Evolutionary conservation across 2,329 filamentous ascomycete species (phyloP), one percentile per base, ranked within the genome.

Genomic region (Neofusicoccum sp.): DNA sequence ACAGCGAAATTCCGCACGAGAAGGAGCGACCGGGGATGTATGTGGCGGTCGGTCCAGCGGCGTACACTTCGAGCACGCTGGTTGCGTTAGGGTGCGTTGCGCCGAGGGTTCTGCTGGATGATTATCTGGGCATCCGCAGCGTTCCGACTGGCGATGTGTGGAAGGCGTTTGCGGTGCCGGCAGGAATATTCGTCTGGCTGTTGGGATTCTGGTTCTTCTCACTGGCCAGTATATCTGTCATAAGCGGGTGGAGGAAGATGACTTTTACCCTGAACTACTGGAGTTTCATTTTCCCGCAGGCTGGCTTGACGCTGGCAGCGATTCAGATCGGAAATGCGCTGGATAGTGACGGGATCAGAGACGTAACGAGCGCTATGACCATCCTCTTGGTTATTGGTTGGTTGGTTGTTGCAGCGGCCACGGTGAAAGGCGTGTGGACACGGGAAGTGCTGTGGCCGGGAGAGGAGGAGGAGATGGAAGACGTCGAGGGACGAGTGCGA

Each of bases 271-370:
- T 84, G 31, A 79, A 75, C 70, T 89, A 86, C 86, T 88, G 84
- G 81, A 85, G 85, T 5, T 87, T 88, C 72, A 83, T 89, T 37
- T 89, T 89, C 69, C 87, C 87, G 5, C 89, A 89, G 64, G 85
- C 84, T 1, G 87, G 87, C 0, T 83, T 89, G 58, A 85, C 84
- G 1, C 77, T 89, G 43, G 83, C 85, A 0, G 83, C 82, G 3
- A 85, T 89, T 44, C 78, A 84, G 12, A 76, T 88, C 49, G 87
- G 83, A 2, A 79, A 79, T n/a, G 79, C 75, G 0, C 75, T 87
- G 9, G 73, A 79, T 0, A 88, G 84, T 67, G 65, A 77, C 0
- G 83, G 78, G 0, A 75, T 89, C n/a, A 70, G 81, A 69, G 83
- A 82, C 58, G 76, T 87, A 28, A 80, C 81, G 2, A 83, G 81